These are phyloP conservation scores for Mortierella polycephala DNA, from an alignment of 371 early-diverging fungal genomes.

Conservation along the genomic window DNA sequence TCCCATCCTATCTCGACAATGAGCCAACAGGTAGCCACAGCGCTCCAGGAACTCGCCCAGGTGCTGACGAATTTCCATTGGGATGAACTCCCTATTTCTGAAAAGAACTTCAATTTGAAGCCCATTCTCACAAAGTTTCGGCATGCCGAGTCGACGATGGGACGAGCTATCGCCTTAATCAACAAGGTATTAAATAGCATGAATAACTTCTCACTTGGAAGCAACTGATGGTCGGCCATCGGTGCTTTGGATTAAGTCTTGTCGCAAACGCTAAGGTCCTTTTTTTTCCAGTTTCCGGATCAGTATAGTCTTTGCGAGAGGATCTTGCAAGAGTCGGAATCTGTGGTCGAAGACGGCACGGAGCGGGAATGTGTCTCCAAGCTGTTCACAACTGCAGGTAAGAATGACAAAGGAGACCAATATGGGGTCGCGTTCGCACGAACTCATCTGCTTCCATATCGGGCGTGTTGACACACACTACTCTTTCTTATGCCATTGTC, in stretches of 20 bases:
- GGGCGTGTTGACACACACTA: neutral
- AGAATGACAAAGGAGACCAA: neutral
- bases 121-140: slow-evolving; percentile 60
- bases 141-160: slow-evolving; percentile 67
- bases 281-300: slow-evolving; percentile 65
- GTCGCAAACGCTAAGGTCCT: neutral
- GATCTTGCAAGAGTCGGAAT: slow-evolving; percentile 58
- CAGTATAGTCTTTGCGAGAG: slow-evolving; percentile 73
- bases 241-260: neutral
- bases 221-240: too few relatives aligned
- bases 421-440: neutral
- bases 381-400: slow-evolving; percentile 63
- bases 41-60: slow-evolving; percentile 59
- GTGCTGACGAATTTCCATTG: slow-evolving; percentile 61
- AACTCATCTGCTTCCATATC: too few relatives aligned
- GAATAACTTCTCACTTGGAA: neutral
- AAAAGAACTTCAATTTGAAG: slow-evolving; percentile 49
- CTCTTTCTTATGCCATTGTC: neutral
- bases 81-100: slow-evolving; percentile 50
- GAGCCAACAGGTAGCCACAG: slow-evolving; percentile 57
- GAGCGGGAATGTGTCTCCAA: slow-evolving; percentile 73
- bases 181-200: slow-evolving; percentile 59
- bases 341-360: slow-evolving; percentile 63
- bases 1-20: slow-evolving; percentile 68
- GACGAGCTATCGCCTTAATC: slow-evolving; percentile 68